These are phyloP conservation scores for Chenopodium formosanum DNA, from an alignment of 148 eudicot genomes.

Conservation along the genomic window DNA sequence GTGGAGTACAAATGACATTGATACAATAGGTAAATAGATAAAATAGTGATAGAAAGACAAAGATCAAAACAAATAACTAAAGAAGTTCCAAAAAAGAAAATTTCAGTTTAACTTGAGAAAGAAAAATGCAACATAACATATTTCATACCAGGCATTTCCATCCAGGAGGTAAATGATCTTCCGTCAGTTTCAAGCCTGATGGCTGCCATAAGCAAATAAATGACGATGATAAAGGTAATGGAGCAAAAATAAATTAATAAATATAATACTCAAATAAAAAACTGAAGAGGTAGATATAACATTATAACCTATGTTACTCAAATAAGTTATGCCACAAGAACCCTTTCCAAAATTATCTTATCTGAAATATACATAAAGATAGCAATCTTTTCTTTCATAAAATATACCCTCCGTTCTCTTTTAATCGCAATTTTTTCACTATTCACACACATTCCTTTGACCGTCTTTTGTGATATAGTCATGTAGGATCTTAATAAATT, in stretches of 20 bases:
- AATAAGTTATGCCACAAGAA: background rate
- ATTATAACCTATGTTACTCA: no score
- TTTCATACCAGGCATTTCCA: conserved; percentile 84
- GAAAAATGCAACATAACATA: background rate
- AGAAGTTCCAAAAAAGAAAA: background rate
- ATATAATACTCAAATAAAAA: background rate
- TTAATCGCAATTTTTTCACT: no score
- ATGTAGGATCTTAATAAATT: no score
- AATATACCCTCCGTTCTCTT: no score
- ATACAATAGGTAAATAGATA: background rate
- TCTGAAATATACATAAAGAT: background rate
- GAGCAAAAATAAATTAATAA: background rate
- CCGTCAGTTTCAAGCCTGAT: conserved; percentile 81
- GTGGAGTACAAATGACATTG: background rate
- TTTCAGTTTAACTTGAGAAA: background rate
- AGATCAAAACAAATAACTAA: background rate
- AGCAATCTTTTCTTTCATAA: background rate
- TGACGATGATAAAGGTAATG: background rate
- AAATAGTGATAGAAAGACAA: background rate
- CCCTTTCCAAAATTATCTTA: background rate
- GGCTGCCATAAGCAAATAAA: conserved; percentile 58
- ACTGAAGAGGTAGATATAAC: conserved; percentile 9
- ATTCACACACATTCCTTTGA: no score
- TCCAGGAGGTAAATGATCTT: conserved; percentile 81
- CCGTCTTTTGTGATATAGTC: no score